Evolutionary conservation across 352 stramenopile genomes (phyloP), one percentile per base, ranked within the genome.

Genomic region (Discostella stelligera): DNA sequence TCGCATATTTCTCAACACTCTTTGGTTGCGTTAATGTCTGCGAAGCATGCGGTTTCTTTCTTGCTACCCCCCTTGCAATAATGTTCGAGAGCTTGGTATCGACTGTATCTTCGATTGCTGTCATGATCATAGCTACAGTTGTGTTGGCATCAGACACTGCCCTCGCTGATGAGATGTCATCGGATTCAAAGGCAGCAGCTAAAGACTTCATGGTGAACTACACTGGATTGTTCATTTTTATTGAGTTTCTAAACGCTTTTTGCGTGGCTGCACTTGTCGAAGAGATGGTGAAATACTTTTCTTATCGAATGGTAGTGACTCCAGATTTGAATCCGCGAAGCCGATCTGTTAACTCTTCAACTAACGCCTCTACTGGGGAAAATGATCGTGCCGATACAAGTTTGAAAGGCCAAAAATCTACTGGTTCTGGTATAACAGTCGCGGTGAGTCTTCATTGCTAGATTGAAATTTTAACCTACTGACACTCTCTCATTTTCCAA

Each of bases 231-330:
- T 83, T 79, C 44, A 54, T 83, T 27, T 68, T 92, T 0, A 84
- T 80, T 55, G 32, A 89, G 3, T 80, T 89, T 27, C 13, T 93
- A 6, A 84, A 79, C 25, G 71, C 85, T 7, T 93, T 88, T 64
- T 20, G 85, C 9, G 67, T 93, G 7, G 88, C 88, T 10, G 88
- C 85, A 21, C 54, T 90, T 9, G 74, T 89, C 3, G 88, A 93
- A 72, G 88, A 93, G 74, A 74, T 85, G 25, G 82, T 87, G 30
- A 93, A 93, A 71, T 93, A 92, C 62, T 92, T 90, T 83, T 82
- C 82, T 18, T 91, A 86, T 71, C 66, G 79, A 56, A 93, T 93
- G 88, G 69, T 90, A 3, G 84, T 91, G 27, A 80, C 86, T 66
- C 88, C 88, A 52, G 88, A 93, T 76, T 85, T 93, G 44, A 61